A percentile compares a stretch with the other conserved stretches of the same genome.
Conservation (phyloP, 129 eudicot species). For the Escallonia herrerae region DNA sequence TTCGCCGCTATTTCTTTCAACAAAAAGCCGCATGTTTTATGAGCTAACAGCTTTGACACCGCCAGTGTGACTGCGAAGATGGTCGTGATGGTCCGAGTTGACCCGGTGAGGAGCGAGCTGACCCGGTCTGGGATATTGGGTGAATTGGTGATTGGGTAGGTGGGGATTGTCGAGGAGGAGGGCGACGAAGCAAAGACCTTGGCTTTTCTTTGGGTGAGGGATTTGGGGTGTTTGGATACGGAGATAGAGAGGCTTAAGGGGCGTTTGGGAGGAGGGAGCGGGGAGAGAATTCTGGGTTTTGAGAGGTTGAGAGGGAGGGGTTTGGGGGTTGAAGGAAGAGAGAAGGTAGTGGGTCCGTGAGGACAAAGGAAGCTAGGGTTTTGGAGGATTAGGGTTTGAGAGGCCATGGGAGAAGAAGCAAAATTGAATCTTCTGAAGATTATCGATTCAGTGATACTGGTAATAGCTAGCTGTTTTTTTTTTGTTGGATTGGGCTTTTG, state of each 20-base stretch:
- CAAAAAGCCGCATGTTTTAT: conserved; percentile 11
- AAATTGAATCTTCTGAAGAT: conserved; percentile 15
- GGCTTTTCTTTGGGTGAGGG: conserved; percentile 10
- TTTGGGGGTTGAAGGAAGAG: conserved; percentile 10
- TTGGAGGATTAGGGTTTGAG: conserved; percentile 44
- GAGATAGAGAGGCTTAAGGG: conserved; percentile 1
- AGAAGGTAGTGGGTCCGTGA: conserved; percentile 17
- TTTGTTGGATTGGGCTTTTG: too few species aligned
- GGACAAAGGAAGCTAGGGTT: conserved; percentile 21
- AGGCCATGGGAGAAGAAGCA: conserved; percentile 37
- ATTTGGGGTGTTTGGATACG: conserved; percentile 1
- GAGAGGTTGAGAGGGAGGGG: conserved; percentile 7
- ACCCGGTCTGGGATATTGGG: conserved; percentile 12
- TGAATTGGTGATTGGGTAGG: conserved; percentile 8
- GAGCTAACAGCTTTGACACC: conserved; percentile 33
- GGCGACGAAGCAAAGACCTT: conserved; percentile 24
- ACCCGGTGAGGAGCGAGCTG: conserved; percentile 32
- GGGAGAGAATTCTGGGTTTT: conserved; percentile 20
- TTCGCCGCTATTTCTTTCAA: conserved; percentile 14
- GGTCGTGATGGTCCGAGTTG: conserved; percentile 65
- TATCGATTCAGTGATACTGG: not conserved
- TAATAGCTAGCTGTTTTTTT: too few species aligned
- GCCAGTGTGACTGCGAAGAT: conserved; percentile 39
- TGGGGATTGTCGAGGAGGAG: conserved; percentile 11
- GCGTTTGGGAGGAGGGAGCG: conserved; percentile 7